These are phyloP conservation scores for Orychophragmus violaceus DNA, from an alignment of 345 rosid species.

Conservation along the genomic window DNA sequence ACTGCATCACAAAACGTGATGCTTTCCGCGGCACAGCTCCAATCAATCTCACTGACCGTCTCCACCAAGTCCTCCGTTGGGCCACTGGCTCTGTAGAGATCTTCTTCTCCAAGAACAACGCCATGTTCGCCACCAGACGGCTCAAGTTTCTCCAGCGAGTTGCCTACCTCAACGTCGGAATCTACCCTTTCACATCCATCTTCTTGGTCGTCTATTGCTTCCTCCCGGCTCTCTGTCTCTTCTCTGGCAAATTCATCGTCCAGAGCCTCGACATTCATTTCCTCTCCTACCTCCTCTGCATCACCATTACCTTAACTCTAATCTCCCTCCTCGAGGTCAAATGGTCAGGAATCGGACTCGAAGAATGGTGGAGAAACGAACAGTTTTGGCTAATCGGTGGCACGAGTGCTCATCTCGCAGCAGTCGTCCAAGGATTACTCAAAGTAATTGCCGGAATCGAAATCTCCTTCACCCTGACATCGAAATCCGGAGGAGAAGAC, in stretches of 20 bases:
- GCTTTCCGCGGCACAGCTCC: slow-evolving; percentile 96
- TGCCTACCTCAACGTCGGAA: slow-evolving; percentile 77
- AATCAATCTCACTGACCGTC: slow-evolving; percentile 82
- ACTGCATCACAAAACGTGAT: slow-evolving; percentile 81
- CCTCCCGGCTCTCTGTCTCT: slow-evolving; percentile 80
- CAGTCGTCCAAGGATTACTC: slow-evolving; percentile 83
- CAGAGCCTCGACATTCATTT: slow-evolving; percentile 49
- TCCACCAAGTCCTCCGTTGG: slow-evolving; percentile 92
- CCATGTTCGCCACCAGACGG: slow-evolving; percentile 49
- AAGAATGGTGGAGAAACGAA: slow-evolving; percentile 93
- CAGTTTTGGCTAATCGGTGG: slow-evolving; percentile 98
- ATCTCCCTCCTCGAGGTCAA: slow-evolving; percentile 83
- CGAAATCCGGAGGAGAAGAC: slow-evolving; percentile 70
- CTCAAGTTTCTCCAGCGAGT: slow-evolving; percentile 87
- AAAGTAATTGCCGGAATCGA: slow-evolving; percentile 79
- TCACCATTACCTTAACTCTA: slow-evolving; percentile 51
- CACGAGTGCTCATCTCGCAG: slow-evolving; percentile 76
- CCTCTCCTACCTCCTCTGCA: slow-evolving; percentile 63
- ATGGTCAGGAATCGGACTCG: slow-evolving; percentile 80
- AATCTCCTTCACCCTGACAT: slow-evolving; percentile 72
- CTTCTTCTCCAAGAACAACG: slow-evolving; percentile 80
- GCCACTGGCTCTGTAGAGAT: slow-evolving; percentile 94
- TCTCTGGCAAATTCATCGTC: slow-evolving; percentile 71
- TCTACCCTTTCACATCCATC: slow-evolving; percentile 86
- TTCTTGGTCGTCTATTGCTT: slow-evolving; percentile 73